Base-by-base conservation (phyloP, 495 filamentous ascomycete genomes). In the Barbatosphaeria neglecta region DNA sequence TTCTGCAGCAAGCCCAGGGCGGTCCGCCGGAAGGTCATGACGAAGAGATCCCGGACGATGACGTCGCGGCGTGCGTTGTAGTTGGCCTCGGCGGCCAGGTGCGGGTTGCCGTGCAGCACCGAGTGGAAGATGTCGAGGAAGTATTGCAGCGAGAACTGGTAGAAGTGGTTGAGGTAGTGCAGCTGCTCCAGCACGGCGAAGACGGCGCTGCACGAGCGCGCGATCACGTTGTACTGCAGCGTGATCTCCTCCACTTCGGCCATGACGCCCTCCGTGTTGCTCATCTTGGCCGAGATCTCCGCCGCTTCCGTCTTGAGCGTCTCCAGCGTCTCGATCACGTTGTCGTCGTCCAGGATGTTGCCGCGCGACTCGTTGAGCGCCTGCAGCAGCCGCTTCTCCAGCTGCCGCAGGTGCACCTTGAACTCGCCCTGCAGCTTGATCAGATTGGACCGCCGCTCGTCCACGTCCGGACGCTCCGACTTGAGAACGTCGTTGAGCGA, bases 381-480 rank as follows among this genome's bases (percentile, higher is more conserved):
- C 57, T 95, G 89, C 24, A 99, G 70, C 40, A 99, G 75, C 33
- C 85, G 81, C 65, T 93, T 95, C 69, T 99, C 92, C n/a, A 99
- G 80, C 55, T 92, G 86, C 42, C 92, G 82, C 24, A 99, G 81
- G 67, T 95, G 90, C 16, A 95, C 80, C 66, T 90, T 95, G 77
- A 99, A 99, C 65, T 99, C 92, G 52, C 92, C 92, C 69, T 97
- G 93, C 61, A 95, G 75, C 64, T 97, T 99, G 69, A 97, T 92
- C 43, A 97, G 78, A 59, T 97, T 95, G 19, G 89, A 93, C 41
- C 92, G 83, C 46, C 90, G 77, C 66, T 94, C 85, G 59, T 99
- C 92, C n/a, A 99, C 89, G 67, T 99, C 92, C 20, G 93, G 90
- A 41, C 93, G 80, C 72, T 99, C 92, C 37, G 87, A 93, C 61